Evolutionary conservation across 2,329 filamentous ascomycete species (phyloP), one percentile per base, ranked within the genome.

Genomic region (Exophiala dermatitidis): DNA sequence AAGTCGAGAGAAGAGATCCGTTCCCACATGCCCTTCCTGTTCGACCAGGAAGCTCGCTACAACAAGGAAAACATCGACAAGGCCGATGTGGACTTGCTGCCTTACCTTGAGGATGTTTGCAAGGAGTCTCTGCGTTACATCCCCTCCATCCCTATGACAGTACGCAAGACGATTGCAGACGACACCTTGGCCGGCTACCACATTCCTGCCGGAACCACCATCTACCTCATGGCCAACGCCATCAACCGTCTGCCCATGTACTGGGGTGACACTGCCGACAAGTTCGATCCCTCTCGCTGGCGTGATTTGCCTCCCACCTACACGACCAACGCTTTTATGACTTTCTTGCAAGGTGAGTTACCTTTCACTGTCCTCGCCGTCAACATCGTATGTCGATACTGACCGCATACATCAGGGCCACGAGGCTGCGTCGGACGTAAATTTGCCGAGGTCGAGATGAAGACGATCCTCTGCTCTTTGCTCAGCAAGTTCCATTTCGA

Each of bases 71-170:
- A 62, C 9, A 57, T 69, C 40, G 64, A 60, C 9, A 62, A 64
- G 2, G 66, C 68, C 0, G 70, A 75, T 48, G 65, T 67, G 0
- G 69, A 75, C 57, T 60, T 65, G 44, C 64, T 76, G 2, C 72
- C 71, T 0, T 76, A 71, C 60, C 64, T 76, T 3, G 71, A 75
- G 57, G 74, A 73, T 48, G 69, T 76, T 37, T 74, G 72, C 65
- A 70, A 71, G 48, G 74, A 77, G 62, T 70, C 71, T 0, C 67
- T 76, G 3, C 71, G 74, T 40, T 71, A 68, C 64, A 74, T 74
- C 53, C 71, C 72, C 1, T 71, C 73, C 2, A 74, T 75, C 42
- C 72, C 72, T 28, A 71, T 73, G 67, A 72, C 71, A 1, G 71
- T 74, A n/a, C 69, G 73, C 5, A 65, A 74, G 55, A 68, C 71